Percentiles rank a stretch among this genome's conserved stretches.
Evolutionary conservation across 495 filamentous ascomycete species (phyloP).

Genomic region (Talaromyces nanjingensis): DNA sequence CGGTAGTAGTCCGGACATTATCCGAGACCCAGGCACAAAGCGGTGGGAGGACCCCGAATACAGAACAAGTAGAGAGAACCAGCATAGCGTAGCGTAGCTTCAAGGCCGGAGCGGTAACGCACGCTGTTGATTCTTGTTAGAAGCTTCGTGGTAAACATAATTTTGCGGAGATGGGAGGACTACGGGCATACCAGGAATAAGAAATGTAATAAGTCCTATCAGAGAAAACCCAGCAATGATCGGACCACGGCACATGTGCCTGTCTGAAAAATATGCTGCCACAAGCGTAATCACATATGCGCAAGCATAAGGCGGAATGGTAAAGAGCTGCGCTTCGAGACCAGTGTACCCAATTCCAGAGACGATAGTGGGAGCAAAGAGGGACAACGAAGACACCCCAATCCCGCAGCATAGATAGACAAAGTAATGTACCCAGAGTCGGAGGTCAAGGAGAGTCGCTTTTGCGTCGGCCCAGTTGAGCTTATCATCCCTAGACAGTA

Average conservation of each 20-base stretch:
- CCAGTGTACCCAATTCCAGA: conserved; percentile 46
- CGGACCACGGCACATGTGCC: not conserved
- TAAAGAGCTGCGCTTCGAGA: conserved; percentile 39
- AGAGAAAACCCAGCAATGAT: not conserved
- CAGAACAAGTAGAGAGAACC: not conserved
- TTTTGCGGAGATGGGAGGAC: not conserved
- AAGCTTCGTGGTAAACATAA: not conserved
- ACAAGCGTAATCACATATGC: conserved; percentile 7
- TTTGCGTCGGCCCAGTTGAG: conserved; percentile 46
- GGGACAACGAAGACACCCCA: conserved; percentile 13
- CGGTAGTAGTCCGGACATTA: conserved; percentile 4
- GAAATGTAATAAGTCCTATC: not conserved
- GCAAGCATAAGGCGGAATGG: conserved; percentile 21
- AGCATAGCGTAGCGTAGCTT: not conserved
- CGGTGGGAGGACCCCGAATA: not conserved
- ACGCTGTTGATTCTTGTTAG: not conserved
- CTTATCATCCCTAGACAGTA: conserved; percentile 14
- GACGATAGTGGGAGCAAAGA: conserved; percentile 54
- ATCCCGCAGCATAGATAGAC: conserved; percentile 47
- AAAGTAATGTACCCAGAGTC: conserved; percentile 41
- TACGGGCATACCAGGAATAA: not conserved
- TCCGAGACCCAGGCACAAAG: not conserved
- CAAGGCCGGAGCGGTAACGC: not conserved
- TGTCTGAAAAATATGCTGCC: not conserved
- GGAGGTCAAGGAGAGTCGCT: conserved; percentile 42